Evolutionary conservation across 257 asterid genomes (phyloP).

Genomic region (Catharanthus roseus): DNA sequence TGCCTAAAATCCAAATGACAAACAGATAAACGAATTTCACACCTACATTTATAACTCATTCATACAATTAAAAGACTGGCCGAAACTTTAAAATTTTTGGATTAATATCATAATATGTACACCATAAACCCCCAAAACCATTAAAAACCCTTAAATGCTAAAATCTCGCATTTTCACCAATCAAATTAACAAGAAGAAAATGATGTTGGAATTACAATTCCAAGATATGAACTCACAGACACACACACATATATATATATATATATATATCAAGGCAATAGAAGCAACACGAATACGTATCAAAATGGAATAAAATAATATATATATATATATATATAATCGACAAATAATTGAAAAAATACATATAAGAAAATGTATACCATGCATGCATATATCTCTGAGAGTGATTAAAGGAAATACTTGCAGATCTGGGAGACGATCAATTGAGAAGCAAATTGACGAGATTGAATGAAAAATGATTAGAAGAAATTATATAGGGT

Average conservation of each 20-base stretch:
- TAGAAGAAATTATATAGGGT: neutral
- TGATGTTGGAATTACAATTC: neutral
- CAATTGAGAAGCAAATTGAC: slow-evolving; percentile 9
- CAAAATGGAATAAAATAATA: neutral
- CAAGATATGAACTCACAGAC: neutral
- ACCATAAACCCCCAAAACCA: neutral
- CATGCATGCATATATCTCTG: neutral
- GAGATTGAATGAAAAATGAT: slow-evolving; percentile 4
- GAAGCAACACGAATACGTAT: too few species aligned
- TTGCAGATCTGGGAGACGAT: slow-evolving; percentile 21
- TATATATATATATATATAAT: neutral
- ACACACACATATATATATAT: neutral
- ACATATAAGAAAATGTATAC: too few species aligned
- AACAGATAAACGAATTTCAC: neutral
- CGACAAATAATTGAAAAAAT: neutral
- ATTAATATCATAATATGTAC: neutral
- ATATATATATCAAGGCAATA: too few species aligned
- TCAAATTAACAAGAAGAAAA: neutral
- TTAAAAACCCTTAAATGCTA: neutral
- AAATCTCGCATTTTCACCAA: neutral
- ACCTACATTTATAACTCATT: neutral
- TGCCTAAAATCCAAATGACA: neutral
- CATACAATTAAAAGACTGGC: neutral
- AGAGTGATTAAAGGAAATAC: neutral
- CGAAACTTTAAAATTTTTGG: neutral